phyloP scores from a whole-genome alignment of 306 rosid species.

The Amphicarpaea edgeworthii region DNA sequence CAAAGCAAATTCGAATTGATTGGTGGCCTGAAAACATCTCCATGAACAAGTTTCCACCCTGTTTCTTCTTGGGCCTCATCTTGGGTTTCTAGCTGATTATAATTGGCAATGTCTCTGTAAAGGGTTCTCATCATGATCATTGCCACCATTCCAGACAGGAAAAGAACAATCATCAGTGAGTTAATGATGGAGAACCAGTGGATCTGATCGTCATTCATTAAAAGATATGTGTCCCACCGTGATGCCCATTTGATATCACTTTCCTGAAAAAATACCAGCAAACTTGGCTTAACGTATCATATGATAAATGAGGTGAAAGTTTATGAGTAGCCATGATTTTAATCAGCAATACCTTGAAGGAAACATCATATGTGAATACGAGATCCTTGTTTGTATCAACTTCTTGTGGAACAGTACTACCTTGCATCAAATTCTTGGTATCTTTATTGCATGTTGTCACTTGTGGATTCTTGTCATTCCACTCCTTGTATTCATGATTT shows the following conservation, averaged over 20 bases:
- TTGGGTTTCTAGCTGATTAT: slow-evolving; percentile 97
- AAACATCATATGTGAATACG: slow-evolving; percentile 93
- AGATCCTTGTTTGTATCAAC: slow-evolving; percentile 80
- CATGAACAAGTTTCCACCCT: slow-evolving; percentile 99
- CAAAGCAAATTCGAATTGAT: slow-evolving; percentile 88
- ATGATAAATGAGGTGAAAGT: slow-evolving; percentile 15
- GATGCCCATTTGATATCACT: slow-evolving; percentile 99
- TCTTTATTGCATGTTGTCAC: slow-evolving; percentile 91
- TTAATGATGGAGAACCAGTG: slow-evolving; percentile 99
- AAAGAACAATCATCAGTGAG: slow-evolving; percentile 98
- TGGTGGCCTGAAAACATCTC: slow-evolving; percentile 95
- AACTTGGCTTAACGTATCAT: slow-evolving; percentile 31
- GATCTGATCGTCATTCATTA: slow-evolving; percentile 99
- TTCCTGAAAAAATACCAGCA: slow-evolving; percentile 58
- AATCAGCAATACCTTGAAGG: slow-evolving; percentile 75
- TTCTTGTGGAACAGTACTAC: slow-evolving; percentile 92
- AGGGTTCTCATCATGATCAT: slow-evolving; percentile 99
- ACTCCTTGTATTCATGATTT: slow-evolving; percentile 87
- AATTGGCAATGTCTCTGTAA: slow-evolving; percentile 96
- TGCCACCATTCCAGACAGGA: slow-evolving; percentile 99
- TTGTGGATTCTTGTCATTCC: slow-evolving; percentile 86
- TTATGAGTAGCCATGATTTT: slow-evolving; percentile 32
- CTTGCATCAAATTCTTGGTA: slow-evolving; percentile 82
- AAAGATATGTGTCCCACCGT: slow-evolving; percentile 99
- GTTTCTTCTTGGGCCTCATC: slow-evolving; percentile 99